A percentile compares a stretch with the other conserved stretches of the same genome.
Evolutionary conservation across 2,329 filamentous ascomycete genomes (phyloP).

Genomic region (Chaetomiaceae sp.): DNA sequence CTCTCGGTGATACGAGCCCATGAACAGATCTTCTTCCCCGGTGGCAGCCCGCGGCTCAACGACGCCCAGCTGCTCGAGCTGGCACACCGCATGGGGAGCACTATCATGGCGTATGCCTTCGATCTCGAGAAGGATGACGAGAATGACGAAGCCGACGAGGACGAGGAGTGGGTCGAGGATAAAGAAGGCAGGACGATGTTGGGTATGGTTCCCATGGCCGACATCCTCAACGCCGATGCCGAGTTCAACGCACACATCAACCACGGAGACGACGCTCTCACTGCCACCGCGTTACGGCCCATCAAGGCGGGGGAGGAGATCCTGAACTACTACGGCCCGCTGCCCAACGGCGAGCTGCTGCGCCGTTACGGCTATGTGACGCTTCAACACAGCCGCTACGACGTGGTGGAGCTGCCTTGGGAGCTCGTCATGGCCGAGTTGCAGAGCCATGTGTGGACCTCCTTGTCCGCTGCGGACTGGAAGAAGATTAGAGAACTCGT

Average conservation of each 20-base stretch:
- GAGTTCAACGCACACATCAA: constrained; percentile 71
- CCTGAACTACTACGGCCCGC: constrained; percentile 82
- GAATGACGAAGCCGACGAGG: constrained; percentile 52
- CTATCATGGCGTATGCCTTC: constrained; percentile 91
- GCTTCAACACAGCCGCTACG: constrained; percentile 66
- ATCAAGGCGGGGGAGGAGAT: constrained; percentile 70
- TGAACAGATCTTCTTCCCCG: constrained; percentile 40
- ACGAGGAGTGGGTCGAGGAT: constrained; percentile 61
- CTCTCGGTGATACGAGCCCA: constrained; percentile 45
- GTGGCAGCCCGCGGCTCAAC: constrained; percentile 26
- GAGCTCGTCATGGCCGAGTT: constrained; percentile 31
- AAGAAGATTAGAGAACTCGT: constrained; percentile 33
- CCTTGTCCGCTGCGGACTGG: constrained; percentile 29
- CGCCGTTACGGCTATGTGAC: constrained; percentile 87
- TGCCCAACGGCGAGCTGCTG: constrained; percentile 75
- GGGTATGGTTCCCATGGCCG: constrained; percentile 86
- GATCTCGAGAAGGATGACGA: constrained; percentile 57
- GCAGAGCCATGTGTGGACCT: constrained; percentile 9
- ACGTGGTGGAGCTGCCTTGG: constrained; percentile 74
- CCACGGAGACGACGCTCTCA: constrained; percentile 50
- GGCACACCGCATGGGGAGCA: constrained; percentile 76
- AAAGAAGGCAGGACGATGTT: constrained; percentile 54
- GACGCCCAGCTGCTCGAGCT: constrained; percentile 44
- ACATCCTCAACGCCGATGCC: constrained; percentile 83
- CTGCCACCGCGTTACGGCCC: constrained; percentile 63